Evolutionary conservation across 805 yeast genomes (phyloP).

Genomic region (Wickerhamomyces chaumierensis): DNA sequence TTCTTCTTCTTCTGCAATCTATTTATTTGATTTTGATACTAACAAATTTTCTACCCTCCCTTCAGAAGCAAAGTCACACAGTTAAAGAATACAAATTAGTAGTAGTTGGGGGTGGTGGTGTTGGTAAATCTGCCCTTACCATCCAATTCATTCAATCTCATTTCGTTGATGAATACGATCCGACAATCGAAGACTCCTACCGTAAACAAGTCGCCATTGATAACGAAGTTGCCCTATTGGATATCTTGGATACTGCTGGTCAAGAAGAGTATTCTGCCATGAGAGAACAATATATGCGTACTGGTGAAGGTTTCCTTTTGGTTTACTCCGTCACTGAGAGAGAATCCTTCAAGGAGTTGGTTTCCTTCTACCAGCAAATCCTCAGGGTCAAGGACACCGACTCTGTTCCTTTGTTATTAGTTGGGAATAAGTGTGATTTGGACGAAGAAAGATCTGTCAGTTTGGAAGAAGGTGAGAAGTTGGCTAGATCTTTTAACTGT

Average conservation of each 20-base stretch:
- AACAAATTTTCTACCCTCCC: not conserved
- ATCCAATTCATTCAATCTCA: slow-evolving; percentile 91
- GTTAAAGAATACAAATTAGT: slow-evolving; percentile 82
- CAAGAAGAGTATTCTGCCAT: slow-evolving; percentile 93
- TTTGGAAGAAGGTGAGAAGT: slow-evolving; percentile 46
- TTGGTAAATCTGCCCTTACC: slow-evolving; percentile 93
- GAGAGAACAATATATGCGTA: slow-evolving; percentile 91
- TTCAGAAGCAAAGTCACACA: slow-evolving; percentile 14
- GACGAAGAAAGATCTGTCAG: slow-evolving; percentile 69
- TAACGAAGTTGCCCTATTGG: slow-evolving; percentile 64
- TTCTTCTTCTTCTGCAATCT: no score
- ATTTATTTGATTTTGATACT: not conserved
- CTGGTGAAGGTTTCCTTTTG: slow-evolving; percentile 87
- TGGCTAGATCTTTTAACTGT: slow-evolving; percentile 56
- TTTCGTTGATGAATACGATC: slow-evolving; percentile 96
- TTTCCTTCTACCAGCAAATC: slow-evolving; percentile 71
- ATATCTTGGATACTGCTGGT: slow-evolving; percentile 95
- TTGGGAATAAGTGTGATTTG: slow-evolving; percentile 70
- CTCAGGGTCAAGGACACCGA: slow-evolving; percentile 67
- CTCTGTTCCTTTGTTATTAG: slow-evolving; percentile 67
- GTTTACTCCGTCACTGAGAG: slow-evolving; percentile 85
- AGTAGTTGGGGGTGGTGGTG: slow-evolving; percentile 98
- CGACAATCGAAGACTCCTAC: slow-evolving; percentile 90
- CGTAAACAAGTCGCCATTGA: slow-evolving; percentile 83
- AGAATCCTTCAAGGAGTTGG: slow-evolving; percentile 75